Base-by-base conservation (phyloP, 805 yeast genomes). In the Starmerella stellata region DNA sequence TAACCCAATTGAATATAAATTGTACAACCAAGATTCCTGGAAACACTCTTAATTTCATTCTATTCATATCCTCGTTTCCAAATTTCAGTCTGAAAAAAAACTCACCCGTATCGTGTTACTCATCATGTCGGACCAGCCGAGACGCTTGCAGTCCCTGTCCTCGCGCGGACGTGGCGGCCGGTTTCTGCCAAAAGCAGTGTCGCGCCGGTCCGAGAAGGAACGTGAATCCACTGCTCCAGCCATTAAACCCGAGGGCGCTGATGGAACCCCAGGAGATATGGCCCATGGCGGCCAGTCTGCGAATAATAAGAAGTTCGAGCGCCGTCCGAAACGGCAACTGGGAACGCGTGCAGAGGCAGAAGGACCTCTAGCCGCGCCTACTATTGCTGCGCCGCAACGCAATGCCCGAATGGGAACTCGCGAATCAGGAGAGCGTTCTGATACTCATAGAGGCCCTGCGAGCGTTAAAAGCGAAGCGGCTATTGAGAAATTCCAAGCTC, bases 121-220 rank as follows among this genome's bases (percentile, higher is more conserved):
- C n/a, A n/a, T n/a, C 9, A 23, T 23, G 25, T 23, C 25, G 9
- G 24, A 38, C 32, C 29, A 38, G 16, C 47, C 48, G 21, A 43
- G 38, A 27, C 24, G 48, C 13, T 35, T 45, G 35, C 48, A 45
- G 32, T 23, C 44, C 30, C 41, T 45, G 11, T 33, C 41, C 16
- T 24, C 43, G 7, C 38, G 48, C 9, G 41, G 47, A 13, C 41
- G 45, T 9, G 35, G 43, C 13, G 40, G 40, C 24, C 41, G 50
- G 56, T 85, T 85, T 59, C 74, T 75, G 56, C 95, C 95, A 2
- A 85, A 85, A 56, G 75, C 67, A 2, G 93, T 85, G 32, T 83
- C 83, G 0, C 65, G 95, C 58, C 73, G 81, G 54, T 62, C 82
- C 9, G 76, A 80, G 48, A 85, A 79, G 48, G 94, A 82, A 49